Conservation (phyloP, 805 yeast genomes). For the Pichia rugopelliculosa region DNA sequence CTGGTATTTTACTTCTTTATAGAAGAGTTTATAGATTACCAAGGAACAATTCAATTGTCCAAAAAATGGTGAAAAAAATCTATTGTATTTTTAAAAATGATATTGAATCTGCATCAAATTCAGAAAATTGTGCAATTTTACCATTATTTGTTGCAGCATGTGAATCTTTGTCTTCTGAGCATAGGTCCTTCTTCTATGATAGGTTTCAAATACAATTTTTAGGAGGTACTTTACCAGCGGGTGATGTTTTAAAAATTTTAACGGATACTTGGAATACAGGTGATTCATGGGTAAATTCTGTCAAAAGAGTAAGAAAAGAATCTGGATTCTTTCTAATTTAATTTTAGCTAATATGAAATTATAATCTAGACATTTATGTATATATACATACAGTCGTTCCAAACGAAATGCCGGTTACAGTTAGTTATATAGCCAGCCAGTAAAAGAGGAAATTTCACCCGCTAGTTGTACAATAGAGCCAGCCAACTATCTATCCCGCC, state of each 20-base stretch:
- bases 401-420: no score
- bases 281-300: conserved; percentile 9
- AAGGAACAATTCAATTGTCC: neutral
- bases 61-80: conserved; percentile 6
- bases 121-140: conserved; percentile 9
- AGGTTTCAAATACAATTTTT: conserved; percentile 11
- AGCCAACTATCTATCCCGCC: no score
- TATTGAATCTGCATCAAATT: conserved; percentile 9
- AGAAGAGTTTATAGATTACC: conserved; percentile 7
- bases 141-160: conserved; percentile 10
- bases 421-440: no score
- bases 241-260: conserved; percentile 8
- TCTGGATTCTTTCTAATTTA: conserved; percentile 7
- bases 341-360: neutral
- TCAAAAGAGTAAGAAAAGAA: conserved; percentile 5
- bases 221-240: conserved; percentile 9
- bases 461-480: no score
- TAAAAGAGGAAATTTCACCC: no score
- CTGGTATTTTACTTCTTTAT: conserved; percentile 2
- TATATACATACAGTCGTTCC: no score
- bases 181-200: conserved; percentile 6
- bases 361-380: no score
- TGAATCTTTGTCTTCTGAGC: conserved; percentile 2
- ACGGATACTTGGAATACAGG: conserved; percentile 9
- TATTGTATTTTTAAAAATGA: conserved; percentile 4